A percentile compares a stretch with the other conserved stretches of the same genome.
Evolutionary conservation across 31 red algal genomes (phyloP).

Genomic region (Asparagopsis taxiformis): DNA sequence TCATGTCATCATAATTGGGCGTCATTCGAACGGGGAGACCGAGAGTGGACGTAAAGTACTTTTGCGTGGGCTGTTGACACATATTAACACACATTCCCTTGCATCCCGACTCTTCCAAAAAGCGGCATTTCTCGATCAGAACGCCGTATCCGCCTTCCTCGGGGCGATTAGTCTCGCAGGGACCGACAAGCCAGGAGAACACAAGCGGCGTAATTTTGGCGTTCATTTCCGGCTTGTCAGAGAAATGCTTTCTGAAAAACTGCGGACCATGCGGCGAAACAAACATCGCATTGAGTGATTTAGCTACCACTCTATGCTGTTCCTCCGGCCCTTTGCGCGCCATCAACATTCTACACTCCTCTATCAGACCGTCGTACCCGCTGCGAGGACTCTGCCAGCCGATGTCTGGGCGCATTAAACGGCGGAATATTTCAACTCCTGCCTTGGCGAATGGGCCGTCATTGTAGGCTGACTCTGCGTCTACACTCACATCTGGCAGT

Average conservation of each 20-base stretch:
- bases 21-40: conserved; percentile 80
- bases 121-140: conserved; percentile 72
- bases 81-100: conserved; percentile 88
- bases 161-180: conserved; percentile 29
- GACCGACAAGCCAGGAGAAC: conserved; percentile 85
- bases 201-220: conserved; percentile 59
- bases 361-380: conserved; percentile 80
- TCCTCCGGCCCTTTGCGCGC: conserved; percentile 27
- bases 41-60: conserved; percentile 75
- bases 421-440: conserved; percentile 50
- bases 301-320: conserved; percentile 42
- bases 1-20: conserved; percentile 75
- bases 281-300: conserved; percentile 62
- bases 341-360: conserved; percentile 72
- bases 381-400: conserved; percentile 22
- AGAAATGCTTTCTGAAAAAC: conserved; percentile 47
- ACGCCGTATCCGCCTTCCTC: conserved; percentile 66
- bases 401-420: conserved; percentile 45
- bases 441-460: conserved; percentile 43
- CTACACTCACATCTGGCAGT: conserved; percentile 22
- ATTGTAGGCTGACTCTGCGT: conserved; percentile 4
- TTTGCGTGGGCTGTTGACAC: conserved; percentile 87
- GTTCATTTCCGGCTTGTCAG: conserved; percentile 46
- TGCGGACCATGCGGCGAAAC: conserved; percentile 36
- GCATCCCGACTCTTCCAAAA: conserved; percentile 84